phyloP scores from a whole-genome alignment of 2,329 filamentous ascomycete species.

The Talaromyces islandicus region DNA sequence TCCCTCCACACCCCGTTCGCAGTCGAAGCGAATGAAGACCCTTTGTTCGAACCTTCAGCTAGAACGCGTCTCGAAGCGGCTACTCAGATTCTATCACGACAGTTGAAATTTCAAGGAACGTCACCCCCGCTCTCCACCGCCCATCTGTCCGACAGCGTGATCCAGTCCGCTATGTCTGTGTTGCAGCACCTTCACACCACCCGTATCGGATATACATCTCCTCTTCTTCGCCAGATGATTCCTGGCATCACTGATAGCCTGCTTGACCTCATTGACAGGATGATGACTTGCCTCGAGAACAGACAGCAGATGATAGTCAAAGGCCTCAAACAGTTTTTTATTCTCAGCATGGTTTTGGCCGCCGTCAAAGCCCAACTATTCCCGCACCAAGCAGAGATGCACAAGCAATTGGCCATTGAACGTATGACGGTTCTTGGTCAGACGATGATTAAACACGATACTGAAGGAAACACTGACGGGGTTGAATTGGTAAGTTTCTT shows the following conservation, averaged over 20 bases:
- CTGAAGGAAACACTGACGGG: conserved; percentile 7
- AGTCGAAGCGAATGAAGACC: conserved; percentile 26
- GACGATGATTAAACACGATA: conserved; percentile 28
- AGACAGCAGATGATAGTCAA: conserved; percentile 28
- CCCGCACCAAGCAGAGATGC: conserved; percentile 25
- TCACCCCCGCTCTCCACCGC: conserved; percentile 28
- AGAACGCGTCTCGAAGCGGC: conserved; percentile 31
- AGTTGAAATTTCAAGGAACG: conserved; percentile 27
- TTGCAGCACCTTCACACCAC: conserved; percentile 30
- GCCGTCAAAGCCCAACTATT: conserved; percentile 29
- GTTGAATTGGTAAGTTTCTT: conserved; percentile 6
- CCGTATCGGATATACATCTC: conserved; percentile 19
- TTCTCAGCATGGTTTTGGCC: conserved; percentile 30
- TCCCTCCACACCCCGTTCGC: conserved; percentile 35
- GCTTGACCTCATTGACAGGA: conserved; percentile 26
- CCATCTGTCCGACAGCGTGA: conserved; percentile 29
- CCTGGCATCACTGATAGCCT: conserved; percentile 28
- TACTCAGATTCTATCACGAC: conserved; percentile 31
- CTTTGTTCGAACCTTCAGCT: conserved; percentile 29
- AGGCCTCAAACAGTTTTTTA: conserved; percentile 35
- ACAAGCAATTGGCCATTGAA: conserved; percentile 31
- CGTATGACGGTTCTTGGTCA: conserved; percentile 31
- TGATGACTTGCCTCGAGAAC: conserved; percentile 24
- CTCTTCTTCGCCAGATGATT: conserved; percentile 17
- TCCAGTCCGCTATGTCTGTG: conserved; percentile 32